A percentile compares a stretch with the other conserved stretches of the same genome.
These are phyloP conservation scores for Citropsis articulata DNA, from an alignment of 345 rosid species.

Conservation along the genomic window DNA sequence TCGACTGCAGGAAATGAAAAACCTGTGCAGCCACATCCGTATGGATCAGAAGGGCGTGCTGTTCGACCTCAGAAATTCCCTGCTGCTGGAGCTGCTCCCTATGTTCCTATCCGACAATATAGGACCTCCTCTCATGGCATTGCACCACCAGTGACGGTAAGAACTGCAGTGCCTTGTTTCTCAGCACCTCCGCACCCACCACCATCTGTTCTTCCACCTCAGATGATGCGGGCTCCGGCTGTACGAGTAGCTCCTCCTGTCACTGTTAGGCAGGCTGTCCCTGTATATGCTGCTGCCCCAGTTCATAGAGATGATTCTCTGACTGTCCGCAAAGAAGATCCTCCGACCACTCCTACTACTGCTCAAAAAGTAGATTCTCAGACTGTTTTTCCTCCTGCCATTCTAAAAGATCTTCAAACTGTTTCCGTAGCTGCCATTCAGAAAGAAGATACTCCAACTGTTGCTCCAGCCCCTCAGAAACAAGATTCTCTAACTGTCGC, in stretches of 20 bases:
- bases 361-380: slow-evolving; percentile 33
- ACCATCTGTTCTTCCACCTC: slow-evolving; percentile 38
- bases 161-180: slow-evolving; percentile 75
- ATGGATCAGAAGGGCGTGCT: slow-evolving; percentile 38
- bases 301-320: slow-evolving; percentile 25
- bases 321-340: slow-evolving; percentile 38
- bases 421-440: not conserved
- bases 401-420: slow-evolving; percentile 31
- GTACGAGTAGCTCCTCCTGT: slow-evolving; percentile 65
- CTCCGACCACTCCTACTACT: not conserved
- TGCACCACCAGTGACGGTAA: slow-evolving; percentile 87
- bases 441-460: slow-evolving; percentile 30
- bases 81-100: slow-evolving; percentile 74
- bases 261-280: slow-evolving; percentile 67
- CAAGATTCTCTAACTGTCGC: not conserved
- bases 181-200: slow-evolving; percentile 75
- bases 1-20: slow-evolving; percentile 31
- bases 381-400: slow-evolving; percentile 11
- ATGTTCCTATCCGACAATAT: slow-evolving; percentile 70
- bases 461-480: not conserved
- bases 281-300: slow-evolving; percentile 65
- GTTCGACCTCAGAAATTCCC: slow-evolving; percentile 53
- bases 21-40: slow-evolving; percentile 19
- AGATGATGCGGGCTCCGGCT: slow-evolving; percentile 35
- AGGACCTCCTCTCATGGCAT: slow-evolving; percentile 58